Evolutionary conservation across 768 basidiomycete genomes (phyloP), one percentile per base, ranked within the genome.

Genomic region (Phanerochaete carnosa): DNA sequence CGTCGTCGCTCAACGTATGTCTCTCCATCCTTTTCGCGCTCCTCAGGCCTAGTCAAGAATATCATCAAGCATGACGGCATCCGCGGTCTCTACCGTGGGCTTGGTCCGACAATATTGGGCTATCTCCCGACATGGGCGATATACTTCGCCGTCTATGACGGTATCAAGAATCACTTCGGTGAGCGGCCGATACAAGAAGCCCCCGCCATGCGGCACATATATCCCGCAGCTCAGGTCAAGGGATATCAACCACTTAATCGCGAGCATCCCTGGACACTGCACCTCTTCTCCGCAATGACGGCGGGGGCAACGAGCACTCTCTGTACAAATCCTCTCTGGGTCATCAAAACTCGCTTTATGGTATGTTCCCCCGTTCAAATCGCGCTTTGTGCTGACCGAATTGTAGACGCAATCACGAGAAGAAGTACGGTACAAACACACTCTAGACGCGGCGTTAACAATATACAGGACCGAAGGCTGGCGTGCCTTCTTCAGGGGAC

Each of bases 41-140:
- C 11, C 63, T 29, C 69, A 82, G 84, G 84, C 62, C 90, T 83
- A 46, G 72, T 86, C 57, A 78, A 75, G 65, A 72, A 75, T 25
- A 89, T 92, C 62, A 73, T 84, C 66, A 68, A 72, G 64, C 78
- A 84, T 56, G 83, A 91, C 61, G 97, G 97, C 15, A 64, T 97
- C 55, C 85, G 89, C 58, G 97, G 97, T 15, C 79, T 98, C 62
- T 99, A 99, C 75, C 86, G 97, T 45, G 97, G 97, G n/a, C 82
- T 99, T 22, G 95, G 96, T 22, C 97, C 97, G 15, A 99, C 97
- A 22, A 83, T 99, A 58, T 82, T 95, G 8, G 97, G 97, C 15
- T 98, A 99, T 76, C 84, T 98, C 43, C 97, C 97, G 23, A 98
- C 96, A 2, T 98, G 95, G 97, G 97, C 95, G 26, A 98, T 98